phyloP scores from a whole-genome alignment of 768 basidiomycete genomes.

The Lyophyllum decastes region DNA sequence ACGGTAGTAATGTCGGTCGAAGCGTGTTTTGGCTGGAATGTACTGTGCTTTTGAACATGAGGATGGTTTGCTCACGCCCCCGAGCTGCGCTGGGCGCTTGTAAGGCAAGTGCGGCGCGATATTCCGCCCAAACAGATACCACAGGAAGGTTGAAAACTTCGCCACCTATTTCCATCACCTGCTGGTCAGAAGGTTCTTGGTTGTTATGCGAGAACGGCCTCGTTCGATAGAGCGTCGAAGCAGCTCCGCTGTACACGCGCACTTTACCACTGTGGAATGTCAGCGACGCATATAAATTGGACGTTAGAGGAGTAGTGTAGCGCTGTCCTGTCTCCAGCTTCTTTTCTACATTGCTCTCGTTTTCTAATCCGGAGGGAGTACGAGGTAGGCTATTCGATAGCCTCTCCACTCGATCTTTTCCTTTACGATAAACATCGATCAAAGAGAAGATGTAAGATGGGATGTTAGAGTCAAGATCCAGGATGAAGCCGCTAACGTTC shows the following conservation, averaged over 20 bases:
- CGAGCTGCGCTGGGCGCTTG: conserved; percentile 33
- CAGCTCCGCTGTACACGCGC: conserved; percentile 60
- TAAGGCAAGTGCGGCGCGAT: conserved; percentile 56
- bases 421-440: conserved; percentile 81
- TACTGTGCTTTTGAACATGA: conserved; percentile 86
- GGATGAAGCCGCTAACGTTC: conserved; percentile 79
- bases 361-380: conserved; percentile 26
- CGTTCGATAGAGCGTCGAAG: conserved; percentile 39
- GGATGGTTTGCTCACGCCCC: conserved; percentile 51
- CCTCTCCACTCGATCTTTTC: conserved; percentile 74
- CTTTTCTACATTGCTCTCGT: conserved; percentile 5
- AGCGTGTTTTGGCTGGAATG: conserved; percentile 88
- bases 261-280: conserved; percentile 87
- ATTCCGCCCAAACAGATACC: conserved; percentile 83
- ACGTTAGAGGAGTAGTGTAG: conserved; percentile 47
- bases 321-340: conserved; percentile 25
- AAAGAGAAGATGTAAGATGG: conserved; percentile 80
- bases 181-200: conserved; percentile 52
- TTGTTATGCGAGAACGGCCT: conserved; percentile 34
- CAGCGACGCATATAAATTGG: conserved; percentile 65
- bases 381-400: conserved; percentile 59
- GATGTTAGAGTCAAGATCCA: conserved; percentile 83
- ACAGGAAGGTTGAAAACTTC: conserved; percentile 76
- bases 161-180: conserved; percentile 50
- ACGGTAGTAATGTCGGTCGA: conserved; percentile 80